A percentile compares a stretch with the other conserved stretches of the same genome.
Conservation (phyloP, 257 asterid genomes). For the Osmanthus fragrans region DNA sequence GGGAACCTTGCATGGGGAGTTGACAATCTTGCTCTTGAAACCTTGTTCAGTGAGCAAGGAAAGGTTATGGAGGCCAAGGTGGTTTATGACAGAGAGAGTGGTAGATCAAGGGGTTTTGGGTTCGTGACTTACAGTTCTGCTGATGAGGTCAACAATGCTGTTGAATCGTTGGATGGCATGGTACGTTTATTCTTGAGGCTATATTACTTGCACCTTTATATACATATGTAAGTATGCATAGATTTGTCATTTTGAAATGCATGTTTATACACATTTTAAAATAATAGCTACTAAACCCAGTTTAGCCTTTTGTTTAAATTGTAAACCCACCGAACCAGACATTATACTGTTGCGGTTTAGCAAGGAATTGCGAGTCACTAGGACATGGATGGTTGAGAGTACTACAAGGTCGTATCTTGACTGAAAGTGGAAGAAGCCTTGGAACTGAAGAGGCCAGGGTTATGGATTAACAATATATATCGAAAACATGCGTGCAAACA, state of each 20-base stretch:
- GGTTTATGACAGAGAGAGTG: conserved; percentile 80
- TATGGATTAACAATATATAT: background rate
- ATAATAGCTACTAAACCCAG: background rate
- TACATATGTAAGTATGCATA: background rate
- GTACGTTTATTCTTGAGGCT: conserved; percentile 40
- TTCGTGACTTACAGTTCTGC: conserved; percentile 72
- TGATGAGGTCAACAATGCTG: conserved; percentile 72
- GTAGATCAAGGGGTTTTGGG: conserved; percentile 92
- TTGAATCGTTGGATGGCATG: conserved; percentile 60
- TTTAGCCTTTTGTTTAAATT: background rate
- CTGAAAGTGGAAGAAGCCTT: too few species aligned
- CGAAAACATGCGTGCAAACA: background rate
- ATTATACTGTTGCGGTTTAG: background rate
- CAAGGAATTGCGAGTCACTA: background rate
- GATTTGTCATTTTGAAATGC: background rate
- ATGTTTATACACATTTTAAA: background rate
- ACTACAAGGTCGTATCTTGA: background rate
- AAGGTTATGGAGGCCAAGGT: conserved; percentile 82
- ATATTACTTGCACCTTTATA: background rate
- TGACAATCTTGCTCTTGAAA: conserved; percentile 66
- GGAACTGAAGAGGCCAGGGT: background rate
- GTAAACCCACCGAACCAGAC: background rate
- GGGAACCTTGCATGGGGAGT: conserved; percentile 95
- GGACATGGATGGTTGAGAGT: background rate
- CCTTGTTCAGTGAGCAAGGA: conserved; percentile 76